Percentiles rank a stretch among this genome's conserved stretches.
Evolutionary conservation across 2,329 filamentous ascomycete genomes (phyloP).

Genomic region (Ophiostoma piceae): DNA sequence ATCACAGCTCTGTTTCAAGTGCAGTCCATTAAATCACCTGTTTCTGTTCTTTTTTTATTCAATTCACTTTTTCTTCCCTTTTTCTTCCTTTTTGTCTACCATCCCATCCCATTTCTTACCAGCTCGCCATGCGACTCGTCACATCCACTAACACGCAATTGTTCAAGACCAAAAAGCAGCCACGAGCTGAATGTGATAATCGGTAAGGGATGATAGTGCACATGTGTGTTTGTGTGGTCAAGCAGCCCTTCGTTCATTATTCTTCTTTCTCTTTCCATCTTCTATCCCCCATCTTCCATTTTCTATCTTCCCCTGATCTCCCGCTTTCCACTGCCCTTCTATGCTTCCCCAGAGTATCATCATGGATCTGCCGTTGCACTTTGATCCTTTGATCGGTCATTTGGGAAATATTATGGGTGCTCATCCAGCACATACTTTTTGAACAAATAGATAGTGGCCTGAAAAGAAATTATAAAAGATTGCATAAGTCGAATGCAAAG

Average conservation of each 20-base stretch:
- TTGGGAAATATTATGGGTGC: neutral
- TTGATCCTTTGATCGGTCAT: neutral
- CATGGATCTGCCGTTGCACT: conserved; percentile 9
- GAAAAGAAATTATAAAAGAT: neutral
- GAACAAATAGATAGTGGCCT: neutral
- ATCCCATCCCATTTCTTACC: neutral
- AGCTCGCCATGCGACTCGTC: neutral
- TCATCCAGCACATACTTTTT: no score
- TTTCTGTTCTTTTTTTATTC: neutral
- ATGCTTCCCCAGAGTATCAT: neutral
- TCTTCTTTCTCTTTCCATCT: no score
- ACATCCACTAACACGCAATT: neutral
- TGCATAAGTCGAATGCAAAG: neutral
- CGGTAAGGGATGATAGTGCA: neutral
- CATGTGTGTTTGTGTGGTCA: neutral
- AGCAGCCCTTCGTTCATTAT: neutral
- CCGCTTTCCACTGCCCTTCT: neutral
- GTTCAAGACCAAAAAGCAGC: neutral
- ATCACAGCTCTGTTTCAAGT: no score
- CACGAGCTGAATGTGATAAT: neutral
- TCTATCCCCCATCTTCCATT: no score
- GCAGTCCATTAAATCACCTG: no score
- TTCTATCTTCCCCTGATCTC: neutral
- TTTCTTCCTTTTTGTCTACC: neutral
- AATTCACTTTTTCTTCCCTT: neutral